phyloP scores from a whole-genome alignment of 768 basidiomycete genomes.

The Tricholoma saponaceum region DNA sequence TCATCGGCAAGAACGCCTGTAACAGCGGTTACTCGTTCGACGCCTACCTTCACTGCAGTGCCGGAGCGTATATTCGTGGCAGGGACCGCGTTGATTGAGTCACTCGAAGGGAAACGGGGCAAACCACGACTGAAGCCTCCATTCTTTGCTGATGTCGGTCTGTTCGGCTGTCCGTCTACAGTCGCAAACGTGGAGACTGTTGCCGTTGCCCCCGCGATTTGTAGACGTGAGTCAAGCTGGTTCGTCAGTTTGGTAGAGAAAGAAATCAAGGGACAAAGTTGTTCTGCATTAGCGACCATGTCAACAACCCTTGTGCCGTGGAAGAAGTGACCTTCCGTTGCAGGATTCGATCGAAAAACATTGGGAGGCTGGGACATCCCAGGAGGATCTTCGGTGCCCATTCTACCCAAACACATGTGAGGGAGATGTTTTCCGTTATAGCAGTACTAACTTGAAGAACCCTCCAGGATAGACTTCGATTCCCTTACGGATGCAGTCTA shows the following conservation, averaged over 20 bases:
- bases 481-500: constrained; percentile 96
- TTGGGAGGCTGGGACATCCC: constrained; percentile 98
- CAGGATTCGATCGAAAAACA: constrained; percentile 95
- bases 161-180: constrained; percentile 96
- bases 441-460: constrained; percentile 5
- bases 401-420: constrained; percentile 80
- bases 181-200: constrained; percentile 99
- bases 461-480: constrained; percentile 90
- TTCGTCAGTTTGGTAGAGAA: constrained; percentile 86
- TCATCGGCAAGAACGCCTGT: constrained; percentile 89
- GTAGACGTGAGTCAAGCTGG: constrained; percentile 84
- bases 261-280: constrained; percentile 97
- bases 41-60: constrained; percentile 97
- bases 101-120: constrained; percentile 96
- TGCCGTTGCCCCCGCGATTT: constrained; percentile 95
- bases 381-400: constrained; percentile 91
- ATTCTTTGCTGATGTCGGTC: constrained; percentile 96
- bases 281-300: constrained; percentile 94
- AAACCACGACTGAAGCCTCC: constrained; percentile 98
- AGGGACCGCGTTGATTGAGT: constrained; percentile 97
- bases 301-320: constrained; percentile 97
- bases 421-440: constrained; percentile 23
- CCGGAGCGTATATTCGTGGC: constrained; percentile 97
- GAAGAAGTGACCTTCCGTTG: constrained; percentile 97
- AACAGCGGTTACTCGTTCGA: constrained; percentile 94